Base-by-base conservation (phyloP, 2,329 filamentous ascomycete species). In the Diaporthe australafricana region DNA sequence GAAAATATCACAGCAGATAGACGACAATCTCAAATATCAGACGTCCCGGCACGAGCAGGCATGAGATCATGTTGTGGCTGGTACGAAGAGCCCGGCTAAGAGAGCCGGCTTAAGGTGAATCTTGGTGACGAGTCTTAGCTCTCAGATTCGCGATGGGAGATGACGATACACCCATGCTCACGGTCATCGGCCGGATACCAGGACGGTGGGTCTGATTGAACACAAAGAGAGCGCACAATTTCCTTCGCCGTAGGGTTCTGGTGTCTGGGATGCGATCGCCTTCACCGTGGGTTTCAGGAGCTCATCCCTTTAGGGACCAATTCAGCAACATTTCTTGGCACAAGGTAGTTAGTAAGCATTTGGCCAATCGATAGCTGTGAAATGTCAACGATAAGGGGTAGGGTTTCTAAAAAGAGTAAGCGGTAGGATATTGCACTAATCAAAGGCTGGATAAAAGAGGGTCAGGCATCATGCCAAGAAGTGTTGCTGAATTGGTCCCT, bases 61-160 rank as follows among this genome's bases (percentile, higher is more conserved):
- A 30, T 50, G 45, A 32, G 14, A 50, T 38, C 6, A 50, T 14
- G n/a, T 60, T 30, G 25, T 60, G 56, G 56, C 27, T n/a, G 45
- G n/a, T 50, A 25, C 11, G 30, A 1, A 27, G 14, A 11, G 20
- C 45, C 38, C 20, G 42, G 11, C 57, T n/a, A 4, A 9, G 20
- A 16, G 27, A 30, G 16, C 27, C 27, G 57, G n/a, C 27, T 20
- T 6, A 20, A 17, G 16, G 27, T 17, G n/a, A 48, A 65, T 50
- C 45, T 65, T 50, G 60, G 60, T 50, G 45, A 65, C 60, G 42
- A 65, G 45, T 27, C 60, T 65, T 65, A 50, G 60, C 60, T 63
- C 60, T 48, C 42, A 63, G 60, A 63, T 63, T 63, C 60, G 42
- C 60, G 42, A 63, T 63, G 30, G 57, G 27, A 63, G 27, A 47